Conservation (phyloP, 1,284 basidiomycete species). For the Cutaneotrichosporon mucoides region DNA sequence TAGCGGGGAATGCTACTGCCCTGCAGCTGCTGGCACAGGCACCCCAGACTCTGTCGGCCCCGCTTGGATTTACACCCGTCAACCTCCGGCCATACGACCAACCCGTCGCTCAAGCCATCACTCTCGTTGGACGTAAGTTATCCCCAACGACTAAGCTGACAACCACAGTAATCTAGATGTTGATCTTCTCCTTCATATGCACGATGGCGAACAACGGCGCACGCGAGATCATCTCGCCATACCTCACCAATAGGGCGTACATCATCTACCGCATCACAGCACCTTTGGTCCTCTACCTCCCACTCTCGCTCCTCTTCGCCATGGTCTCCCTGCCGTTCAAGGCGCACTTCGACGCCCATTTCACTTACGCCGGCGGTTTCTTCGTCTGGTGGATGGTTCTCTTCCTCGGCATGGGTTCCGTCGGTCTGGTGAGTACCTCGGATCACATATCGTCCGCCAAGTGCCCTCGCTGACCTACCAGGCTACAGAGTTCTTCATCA, state of each 20-base stretch:
- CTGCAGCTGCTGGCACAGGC: conserved; percentile 55
- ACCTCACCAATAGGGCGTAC: conserved; percentile 57
- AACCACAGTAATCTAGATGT: too few relatives aligned
- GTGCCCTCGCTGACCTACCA: too few relatives aligned
- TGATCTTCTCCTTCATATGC: conserved; percentile 45
- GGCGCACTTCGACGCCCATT: conserved; percentile 50
- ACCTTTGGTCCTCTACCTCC: conserved; percentile 59
- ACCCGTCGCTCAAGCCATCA: conserved; percentile 66
- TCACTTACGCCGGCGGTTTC: conserved; percentile 57
- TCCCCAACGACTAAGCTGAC: too few relatives aligned
- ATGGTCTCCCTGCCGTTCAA: conserved; percentile 63
- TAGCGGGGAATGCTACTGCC: conserved; percentile 50
- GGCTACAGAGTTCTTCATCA: conserved; percentile 45
- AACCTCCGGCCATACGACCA: conserved; percentile 64
- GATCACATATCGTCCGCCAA: too few relatives aligned
- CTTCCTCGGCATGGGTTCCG: conserved; percentile 51
- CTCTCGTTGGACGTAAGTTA: conserved; percentile 63
- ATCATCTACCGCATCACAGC: conserved; percentile 58
- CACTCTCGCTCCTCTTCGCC: conserved; percentile 62
- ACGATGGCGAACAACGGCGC: conserved; percentile 52
- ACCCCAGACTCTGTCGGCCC: conserved; percentile 56
- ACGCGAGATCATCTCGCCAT: conserved; percentile 49
- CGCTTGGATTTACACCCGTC: conserved; percentile 41
- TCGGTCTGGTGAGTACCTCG: conserved; percentile 51
- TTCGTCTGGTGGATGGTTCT: conserved; percentile 71